These are phyloP conservation scores for Hyphodiscus sp. DNA, from an alignment of 2,329 filamentous ascomycete species.

Conservation along the genomic window DNA sequence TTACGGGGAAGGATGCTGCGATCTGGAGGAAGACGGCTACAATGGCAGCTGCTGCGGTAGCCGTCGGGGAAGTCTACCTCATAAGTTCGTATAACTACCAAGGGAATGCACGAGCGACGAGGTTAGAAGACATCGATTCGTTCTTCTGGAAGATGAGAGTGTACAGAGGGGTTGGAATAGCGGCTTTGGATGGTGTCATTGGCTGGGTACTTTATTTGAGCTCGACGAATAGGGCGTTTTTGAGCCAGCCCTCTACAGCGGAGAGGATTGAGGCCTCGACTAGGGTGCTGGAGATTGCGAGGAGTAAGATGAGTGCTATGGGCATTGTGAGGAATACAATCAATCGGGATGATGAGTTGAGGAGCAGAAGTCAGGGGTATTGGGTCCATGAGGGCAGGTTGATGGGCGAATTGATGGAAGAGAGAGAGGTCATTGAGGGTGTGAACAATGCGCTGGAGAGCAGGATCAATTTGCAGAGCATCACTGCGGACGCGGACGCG, in stretches of 20 bases:
- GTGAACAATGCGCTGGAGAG: constrained; percentile 61
- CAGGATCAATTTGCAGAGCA: constrained; percentile 54
- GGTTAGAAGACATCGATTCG: constrained; percentile 57
- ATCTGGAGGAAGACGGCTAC: constrained; percentile 68
- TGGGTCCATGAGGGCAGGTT: constrained; percentile 73
- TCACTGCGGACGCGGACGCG: constrained; percentile 57
- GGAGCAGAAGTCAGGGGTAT: constrained; percentile 61
- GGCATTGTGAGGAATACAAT: constrained; percentile 77
- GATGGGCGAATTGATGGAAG: constrained; percentile 71
- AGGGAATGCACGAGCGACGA: constrained; percentile 54
- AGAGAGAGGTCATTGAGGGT: constrained; percentile 65
- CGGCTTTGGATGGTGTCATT: constrained; percentile 55
- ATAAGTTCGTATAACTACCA: constrained; percentile 60
- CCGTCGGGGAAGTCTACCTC: constrained; percentile 59
- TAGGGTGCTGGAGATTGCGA: constrained; percentile 49
- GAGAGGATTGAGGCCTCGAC: constrained; percentile 59
- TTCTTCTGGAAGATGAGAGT: constrained; percentile 65
- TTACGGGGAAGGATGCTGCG: constrained; percentile 57
- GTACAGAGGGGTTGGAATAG: constrained; percentile 58
- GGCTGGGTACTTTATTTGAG: constrained; percentile 67
- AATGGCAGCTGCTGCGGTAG: constrained; percentile 51
- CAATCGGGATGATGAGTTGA: constrained; percentile 64
- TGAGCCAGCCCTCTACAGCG: constrained; percentile 50
- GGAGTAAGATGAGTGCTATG: constrained; percentile 63
- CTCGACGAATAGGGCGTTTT: constrained; percentile 73